Evolutionary conservation across 257 asterid genomes (phyloP), one percentile per base, ranked within the genome.

Genomic region (Orobanche coerulescens): DNA sequence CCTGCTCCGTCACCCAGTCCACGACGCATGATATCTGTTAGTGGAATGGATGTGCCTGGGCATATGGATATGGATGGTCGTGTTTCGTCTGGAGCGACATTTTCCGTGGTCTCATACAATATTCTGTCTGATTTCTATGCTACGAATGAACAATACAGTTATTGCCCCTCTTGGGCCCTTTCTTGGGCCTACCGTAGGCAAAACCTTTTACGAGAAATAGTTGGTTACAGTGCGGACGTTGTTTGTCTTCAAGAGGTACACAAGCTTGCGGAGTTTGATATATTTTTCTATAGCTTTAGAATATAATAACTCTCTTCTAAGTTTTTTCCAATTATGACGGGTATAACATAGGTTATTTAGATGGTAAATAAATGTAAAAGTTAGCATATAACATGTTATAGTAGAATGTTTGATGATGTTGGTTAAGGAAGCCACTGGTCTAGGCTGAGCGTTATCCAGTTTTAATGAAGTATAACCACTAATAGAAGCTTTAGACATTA

Each of bases 101-200:
- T 92, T 77, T 81, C 95, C 1, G 97, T 93, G 79, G 91, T 93
- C 68, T 93, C 98, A 1, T 93, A 93, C 80, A 93, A 93, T 76
- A 86, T 93, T 65, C 71, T 93, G 57, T 78, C 95, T 5, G 98
- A 93, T 58, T 65, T 77, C 18, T 80, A 79, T 76, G 96, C 97
- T 53, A 53, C 82, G 22, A 86, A 70, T 42, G 98, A 93, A 71
- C 67, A 76, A 43, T 86, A 88, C 74, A 75, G 87, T 70, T 93
- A 88, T 70, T 86, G 98, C 73, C 98, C 97, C 61, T 60, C 95
- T 66, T 93, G 98, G 98, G 95, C 98, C 37, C 97, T 93, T 71
- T 78, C 97, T 59, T 92, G 98, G 97, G 63, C 97, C 66, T 93
- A 93, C 70, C 95, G 98, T 66, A 75, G 88, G 65, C 98, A 93